Evolutionary conservation across 306 rosid species (phyloP).

Genomic region (Castanea crenata): DNA sequence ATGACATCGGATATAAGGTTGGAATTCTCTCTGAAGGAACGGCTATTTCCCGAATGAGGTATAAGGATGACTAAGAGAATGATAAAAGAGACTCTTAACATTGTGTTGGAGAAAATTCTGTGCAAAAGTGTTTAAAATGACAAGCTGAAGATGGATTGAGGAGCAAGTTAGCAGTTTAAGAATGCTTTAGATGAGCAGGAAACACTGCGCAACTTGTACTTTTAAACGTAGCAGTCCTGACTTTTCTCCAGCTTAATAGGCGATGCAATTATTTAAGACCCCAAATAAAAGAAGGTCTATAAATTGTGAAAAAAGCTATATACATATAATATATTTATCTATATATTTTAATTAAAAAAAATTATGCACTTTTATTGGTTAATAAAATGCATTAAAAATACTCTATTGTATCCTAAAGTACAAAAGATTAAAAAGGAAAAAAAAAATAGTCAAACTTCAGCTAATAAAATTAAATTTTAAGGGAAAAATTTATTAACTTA

Average conservation of each 20-base stretch:
- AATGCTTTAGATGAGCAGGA: neutral
- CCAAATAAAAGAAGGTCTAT: no score
- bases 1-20: constrained; percentile 5
- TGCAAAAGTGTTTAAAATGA: neutral
- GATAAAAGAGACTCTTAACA: neutral
- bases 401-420: no score
- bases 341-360: no score
- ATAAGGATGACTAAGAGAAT: constrained; percentile 8
- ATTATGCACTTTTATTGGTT: no score
- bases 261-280: no score
- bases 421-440: no score
- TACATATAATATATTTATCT: no score
- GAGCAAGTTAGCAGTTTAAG: neutral
- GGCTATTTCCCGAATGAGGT: constrained; percentile 13
- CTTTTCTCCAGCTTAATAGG: neutral
- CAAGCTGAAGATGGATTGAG: neutral
- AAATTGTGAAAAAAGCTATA: no score
- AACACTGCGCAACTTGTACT: neutral
- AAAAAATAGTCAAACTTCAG: no score
- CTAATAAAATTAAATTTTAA: no score
- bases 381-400: no score
- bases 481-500: no score
- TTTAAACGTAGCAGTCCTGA: neutral
- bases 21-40: constrained; percentile 1
- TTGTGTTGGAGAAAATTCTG: neutral